Evolutionary conservation across 805 yeast species (phyloP).

Genomic region (Saccharomycopsis javanensis): DNA sequence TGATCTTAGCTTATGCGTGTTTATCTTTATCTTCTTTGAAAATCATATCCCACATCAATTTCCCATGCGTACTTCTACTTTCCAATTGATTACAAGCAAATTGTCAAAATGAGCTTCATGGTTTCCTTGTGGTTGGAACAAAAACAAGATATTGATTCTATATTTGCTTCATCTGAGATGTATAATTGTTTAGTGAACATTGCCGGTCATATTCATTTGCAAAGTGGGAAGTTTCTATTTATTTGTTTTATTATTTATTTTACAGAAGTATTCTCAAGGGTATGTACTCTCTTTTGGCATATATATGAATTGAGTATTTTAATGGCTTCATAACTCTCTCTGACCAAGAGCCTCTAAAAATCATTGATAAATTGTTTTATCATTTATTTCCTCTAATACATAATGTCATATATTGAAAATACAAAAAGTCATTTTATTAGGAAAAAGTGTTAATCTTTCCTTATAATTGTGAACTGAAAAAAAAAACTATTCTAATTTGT

Average conservation of each 20-base stretch:
- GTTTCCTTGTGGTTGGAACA: neutral
- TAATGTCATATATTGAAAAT: neutral
- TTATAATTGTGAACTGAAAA: too few relatives aligned
- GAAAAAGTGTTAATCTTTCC: too few relatives aligned
- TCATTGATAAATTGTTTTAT: too few relatives aligned
- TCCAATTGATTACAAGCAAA: neutral
- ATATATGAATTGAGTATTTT: too few relatives aligned
- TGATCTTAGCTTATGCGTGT: conserved; percentile 22
- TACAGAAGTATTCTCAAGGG: neutral
- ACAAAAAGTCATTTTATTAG: too few relatives aligned
- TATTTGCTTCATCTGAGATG: neutral
- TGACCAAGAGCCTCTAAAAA: neutral
- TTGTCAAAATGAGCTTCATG: too few relatives aligned
- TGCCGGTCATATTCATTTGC: neutral
- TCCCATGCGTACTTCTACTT: too few relatives aligned
- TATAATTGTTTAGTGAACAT: neutral
- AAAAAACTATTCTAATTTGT: neutral
- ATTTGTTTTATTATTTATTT: neutral
- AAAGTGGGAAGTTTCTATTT: neutral
- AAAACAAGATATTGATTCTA: neutral
- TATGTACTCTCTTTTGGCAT: neutral
- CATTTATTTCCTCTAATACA: neutral
- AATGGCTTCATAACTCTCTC: neutral
- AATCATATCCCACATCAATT: too few relatives aligned
- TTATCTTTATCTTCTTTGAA: too few relatives aligned